Evolutionary conservation across 164 flowering plant genomes (phyloP), one percentile per base, ranked within the genome.

Genomic region (Vitis rotundifolia): DNA sequence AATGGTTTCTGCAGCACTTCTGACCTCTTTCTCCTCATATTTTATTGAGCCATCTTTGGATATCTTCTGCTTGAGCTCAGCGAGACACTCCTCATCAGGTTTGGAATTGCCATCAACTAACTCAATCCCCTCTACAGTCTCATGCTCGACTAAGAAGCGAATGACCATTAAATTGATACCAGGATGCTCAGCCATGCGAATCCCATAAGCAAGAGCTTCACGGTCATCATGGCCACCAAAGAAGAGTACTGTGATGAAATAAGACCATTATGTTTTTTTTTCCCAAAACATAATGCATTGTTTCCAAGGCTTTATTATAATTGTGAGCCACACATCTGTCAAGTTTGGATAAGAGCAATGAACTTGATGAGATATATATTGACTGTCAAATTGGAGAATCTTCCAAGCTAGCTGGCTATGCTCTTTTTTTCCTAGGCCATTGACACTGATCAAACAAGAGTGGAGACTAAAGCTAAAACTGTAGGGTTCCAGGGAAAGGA

Each of bases 121-220:
- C 62, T 9, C 18, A 6, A 47, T 73, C 7, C 76, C 81, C n/a
- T 70, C 77, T 4, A 2, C 63, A 13, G 50, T 69, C 11, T 66
- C 75, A 14, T 74, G 68, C 26, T 76, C 52, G 51, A 72, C 50
- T 15, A 68, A 2, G 65, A 85, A 75, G 28, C 72, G 80, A 59
- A 81, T 51, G 22, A 86, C 82, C 8, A 12, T 18, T 22, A 88
- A 26, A 1, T 53, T 77, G 48, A 86, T 76, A 19, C 91, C 91
- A n/a, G 91, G 91, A 60, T 88, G 91, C 71, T 88, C 91, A n/a
- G 89, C 86, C 88, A 86, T 86, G 2, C 88, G 87, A 8, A 68
- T 63, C 0, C 85, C 91, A 66, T 75, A 86, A 11, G 88, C 88
- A 47, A 88, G 80, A n/a, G 89, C 89, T 59, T 88, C 91, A n/a